Percentiles rank a stretch among this genome's conserved stretches.
phyloP scores from a whole-genome alignment of 1,284 basidiomycete genomes.

The Apiotrichum akiyoshidainum region DNA sequence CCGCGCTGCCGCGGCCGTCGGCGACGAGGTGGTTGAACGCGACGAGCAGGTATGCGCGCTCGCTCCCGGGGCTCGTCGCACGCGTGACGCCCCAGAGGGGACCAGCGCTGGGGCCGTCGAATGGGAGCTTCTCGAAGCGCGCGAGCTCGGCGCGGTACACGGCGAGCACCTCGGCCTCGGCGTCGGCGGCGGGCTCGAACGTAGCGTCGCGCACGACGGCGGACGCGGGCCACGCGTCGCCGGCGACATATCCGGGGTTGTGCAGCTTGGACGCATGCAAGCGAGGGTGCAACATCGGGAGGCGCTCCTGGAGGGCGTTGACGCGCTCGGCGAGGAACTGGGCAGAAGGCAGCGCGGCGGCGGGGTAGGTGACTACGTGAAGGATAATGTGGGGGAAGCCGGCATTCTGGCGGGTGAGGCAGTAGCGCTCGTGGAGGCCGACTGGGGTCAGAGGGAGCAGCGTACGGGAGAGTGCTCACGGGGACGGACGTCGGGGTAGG shows the following conservation, averaged over 20 bases:
- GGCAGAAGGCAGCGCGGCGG: not conserved
- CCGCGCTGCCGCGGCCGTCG: conserved; percentile 11
- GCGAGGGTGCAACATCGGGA: conserved; percentile 8
- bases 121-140: conserved; percentile 2
- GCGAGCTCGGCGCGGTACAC: conserved; percentile 3
- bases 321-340: conserved; percentile 5
- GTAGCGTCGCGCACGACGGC: not conserved
- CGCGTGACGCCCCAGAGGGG: conserved; percentile 14
- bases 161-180: not conserved
- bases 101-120: not conserved
- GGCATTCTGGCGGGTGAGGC: conserved; percentile 4
- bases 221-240: not conserved
- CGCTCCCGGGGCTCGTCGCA: not conserved
- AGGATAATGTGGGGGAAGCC: conserved; percentile 8
- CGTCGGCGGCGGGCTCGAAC: not conserved
- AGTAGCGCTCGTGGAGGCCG: conserved; percentile 8
- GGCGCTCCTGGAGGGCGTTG: conserved; percentile 7
- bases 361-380: conserved; percentile 6
- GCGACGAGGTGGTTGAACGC: conserved; percentile 10
- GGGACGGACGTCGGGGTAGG: not conserved
- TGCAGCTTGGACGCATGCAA: not conserved
- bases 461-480: too few species aligned
- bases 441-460: too few species aligned
- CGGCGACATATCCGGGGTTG: conserved; percentile 11
- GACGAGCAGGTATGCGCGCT: conserved; percentile 30